Evolutionary conservation across 148 eudicot genomes (phyloP).

Genomic region (Nepenthes mirabilis): DNA sequence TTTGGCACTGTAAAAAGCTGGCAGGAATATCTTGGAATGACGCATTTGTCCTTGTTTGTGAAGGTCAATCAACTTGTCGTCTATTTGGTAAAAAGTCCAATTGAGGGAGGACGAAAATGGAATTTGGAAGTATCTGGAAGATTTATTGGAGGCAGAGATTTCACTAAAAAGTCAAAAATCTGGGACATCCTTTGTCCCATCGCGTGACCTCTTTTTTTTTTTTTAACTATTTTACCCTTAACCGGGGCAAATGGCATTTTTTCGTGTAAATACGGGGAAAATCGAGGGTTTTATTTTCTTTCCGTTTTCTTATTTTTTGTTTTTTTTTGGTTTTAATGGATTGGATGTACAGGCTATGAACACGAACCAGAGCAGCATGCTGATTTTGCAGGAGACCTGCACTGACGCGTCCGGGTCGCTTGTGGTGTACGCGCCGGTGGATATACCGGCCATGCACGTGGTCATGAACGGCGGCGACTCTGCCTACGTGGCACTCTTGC

Average conservation of each 20-base stretch:
- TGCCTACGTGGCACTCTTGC: slow-evolving; percentile 34
- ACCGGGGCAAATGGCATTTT: no score
- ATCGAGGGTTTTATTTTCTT: background rate
- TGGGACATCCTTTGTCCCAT: no score
- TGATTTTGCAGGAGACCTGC: slow-evolving; percentile 38
- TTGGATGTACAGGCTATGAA: slow-evolving; percentile 10
- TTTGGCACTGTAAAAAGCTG: no score
- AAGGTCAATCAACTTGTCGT: background rate
- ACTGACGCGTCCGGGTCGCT: slow-evolving; percentile 27
- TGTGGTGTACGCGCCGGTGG: slow-evolving; percentile 27
- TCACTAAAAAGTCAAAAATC: no score
- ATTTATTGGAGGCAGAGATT: background rate
- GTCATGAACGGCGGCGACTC: slow-evolving; percentile 41
- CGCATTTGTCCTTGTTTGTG: background rate
- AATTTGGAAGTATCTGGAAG: background rate
- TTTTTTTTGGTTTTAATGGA: background rate
- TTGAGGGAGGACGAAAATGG: background rate
- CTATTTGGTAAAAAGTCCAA: background rate
- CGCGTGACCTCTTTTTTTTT: no score
- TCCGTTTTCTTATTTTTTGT: background rate
- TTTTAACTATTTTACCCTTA: no score
- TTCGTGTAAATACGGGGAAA: background rate
- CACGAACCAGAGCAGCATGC: slow-evolving; percentile 15
- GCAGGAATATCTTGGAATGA: background rate
- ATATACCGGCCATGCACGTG: slow-evolving; percentile 15